Base-by-base conservation (phyloP, 2,329 filamentous ascomycete species). In the Diaporthe aspalathi region DNA sequence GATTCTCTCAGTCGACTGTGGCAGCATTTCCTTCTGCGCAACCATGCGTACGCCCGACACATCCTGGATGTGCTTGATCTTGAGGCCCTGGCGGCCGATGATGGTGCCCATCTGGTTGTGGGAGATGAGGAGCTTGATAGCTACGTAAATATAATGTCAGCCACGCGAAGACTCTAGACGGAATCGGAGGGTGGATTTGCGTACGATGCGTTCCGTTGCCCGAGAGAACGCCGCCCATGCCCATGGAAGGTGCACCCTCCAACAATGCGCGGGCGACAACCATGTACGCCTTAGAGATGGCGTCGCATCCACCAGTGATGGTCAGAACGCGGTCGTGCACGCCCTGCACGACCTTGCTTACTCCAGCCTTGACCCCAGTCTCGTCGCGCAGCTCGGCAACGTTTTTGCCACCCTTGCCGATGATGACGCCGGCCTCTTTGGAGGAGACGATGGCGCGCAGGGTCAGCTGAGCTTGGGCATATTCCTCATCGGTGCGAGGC, bases 91-190 rank as follows among this genome's bases (percentile, higher is more conserved):
- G 75, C 94, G 91, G 78, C 96, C 96, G 80, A 99, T 99, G 84
- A 99, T 98, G 78, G 96, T 99, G 74, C 96, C 96, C 96, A 99
- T 99, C 84, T 99, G 96, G 83, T 98, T 98, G 86, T 99, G 95
- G 43, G 96, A 99, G 83, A 99, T 98, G 81, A 99, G 92, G 40
- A 99, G 91, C 80, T 97, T 97, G 82, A 99, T 93, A 73, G 96
- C 96, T 99, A 76, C 27, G 71, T 80, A 38, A 27, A 5, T 38
- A 32, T 4, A 38, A 17, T 66, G 68, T 73, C 22, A 71, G 68
- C 49, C 35, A 53, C 24, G 22, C 24, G 17, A 16, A 38, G 11
- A n/a, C 11, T 29, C 35, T 32, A 29, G 1, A 14, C 2, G 6
- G 52, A 32, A 12, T n/a, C 43, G 32, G 27, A 12, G 17, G 6